A percentile compares a stretch with the other conserved stretches of the same genome.
phyloP scores from a whole-genome alignment of 768 basidiomycete species.

The Aureoboletus auriporus region DNA sequence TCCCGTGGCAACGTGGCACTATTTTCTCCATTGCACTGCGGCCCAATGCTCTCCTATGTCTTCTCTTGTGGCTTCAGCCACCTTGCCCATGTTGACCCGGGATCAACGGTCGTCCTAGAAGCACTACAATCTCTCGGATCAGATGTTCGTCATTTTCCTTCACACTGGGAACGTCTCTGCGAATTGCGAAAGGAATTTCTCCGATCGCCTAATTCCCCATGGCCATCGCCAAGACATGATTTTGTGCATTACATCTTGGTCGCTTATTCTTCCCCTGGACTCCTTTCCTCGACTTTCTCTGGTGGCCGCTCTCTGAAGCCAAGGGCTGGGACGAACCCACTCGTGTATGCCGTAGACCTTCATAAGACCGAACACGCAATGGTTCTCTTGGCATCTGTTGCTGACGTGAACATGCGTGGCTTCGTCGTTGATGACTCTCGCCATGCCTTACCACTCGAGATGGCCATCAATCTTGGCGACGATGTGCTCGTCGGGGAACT shows the following conservation, averaged over 20 bases:
- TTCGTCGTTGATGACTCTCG: too few relatives aligned
- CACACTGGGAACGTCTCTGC: conserved; percentile 1
- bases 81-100: neutral
- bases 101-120: neutral
- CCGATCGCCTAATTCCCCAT: neutral
- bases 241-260: conserved; percentile 1
- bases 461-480: neutral
- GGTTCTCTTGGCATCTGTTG: neutral
- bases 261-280: neutral
- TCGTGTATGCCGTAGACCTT: conserved; percentile 6
- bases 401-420: neutral
- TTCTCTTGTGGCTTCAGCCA: conserved; percentile 2
- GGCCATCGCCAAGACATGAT: conserved; percentile 3
- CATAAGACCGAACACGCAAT: conserved; percentile 3
- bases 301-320: neutral
- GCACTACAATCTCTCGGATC: neutral
- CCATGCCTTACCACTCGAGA: neutral
- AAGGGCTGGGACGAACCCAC: conserved; percentile 7
- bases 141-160: neutral
- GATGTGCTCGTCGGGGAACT: conserved; percentile 1
- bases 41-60: neutral
- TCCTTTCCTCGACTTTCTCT: neutral
- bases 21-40: neutral
- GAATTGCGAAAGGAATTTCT: neutral
- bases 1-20: too few relatives aligned